These are phyloP conservation scores for Fagopyrum tataricum DNA, from an alignment of 148 eudicot genomes.

Conservation along the genomic window DNA sequence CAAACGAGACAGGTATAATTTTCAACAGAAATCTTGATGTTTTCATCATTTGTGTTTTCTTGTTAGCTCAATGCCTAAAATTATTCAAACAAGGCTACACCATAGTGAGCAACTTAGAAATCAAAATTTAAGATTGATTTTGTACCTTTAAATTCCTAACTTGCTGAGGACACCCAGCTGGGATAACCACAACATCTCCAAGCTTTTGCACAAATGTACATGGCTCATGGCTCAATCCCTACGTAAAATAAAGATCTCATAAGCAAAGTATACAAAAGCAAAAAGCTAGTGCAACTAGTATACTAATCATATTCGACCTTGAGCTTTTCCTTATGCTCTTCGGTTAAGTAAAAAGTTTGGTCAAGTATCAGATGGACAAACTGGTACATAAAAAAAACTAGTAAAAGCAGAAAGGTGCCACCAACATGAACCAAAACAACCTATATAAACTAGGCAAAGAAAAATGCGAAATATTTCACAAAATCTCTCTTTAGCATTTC, in stretches of 20 bases:
- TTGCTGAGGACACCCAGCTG: constrained; percentile 19
- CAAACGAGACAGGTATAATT: no score
- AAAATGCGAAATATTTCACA: no score
- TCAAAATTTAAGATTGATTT: neutral
- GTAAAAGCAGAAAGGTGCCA: neutral
- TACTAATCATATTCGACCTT: constrained; percentile 41
- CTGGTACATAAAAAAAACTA: constrained; percentile 17
- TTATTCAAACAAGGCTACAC: neutral
- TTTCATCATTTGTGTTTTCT: neutral
- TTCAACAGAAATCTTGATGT: neutral
- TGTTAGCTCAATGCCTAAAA: neutral
- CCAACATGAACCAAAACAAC: neutral
- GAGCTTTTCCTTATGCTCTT: constrained; percentile 26
- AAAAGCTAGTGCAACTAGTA: neutral
- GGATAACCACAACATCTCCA: constrained; percentile 16
- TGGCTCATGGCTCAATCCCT: constrained; percentile 19
- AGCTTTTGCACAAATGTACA: constrained; percentile 18
- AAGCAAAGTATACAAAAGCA: neutral
- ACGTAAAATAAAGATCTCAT: neutral
- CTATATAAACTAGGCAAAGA: neutral
- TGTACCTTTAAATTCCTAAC: constrained; percentile 16
- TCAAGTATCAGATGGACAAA: constrained; percentile 39
- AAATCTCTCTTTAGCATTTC: no score
- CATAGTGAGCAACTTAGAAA: neutral
- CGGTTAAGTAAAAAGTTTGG: no score